These are phyloP conservation scores for Paraphoma sp. DNA, from an alignment of 2,329 filamentous ascomycete genomes.

Conservation along the genomic window DNA sequence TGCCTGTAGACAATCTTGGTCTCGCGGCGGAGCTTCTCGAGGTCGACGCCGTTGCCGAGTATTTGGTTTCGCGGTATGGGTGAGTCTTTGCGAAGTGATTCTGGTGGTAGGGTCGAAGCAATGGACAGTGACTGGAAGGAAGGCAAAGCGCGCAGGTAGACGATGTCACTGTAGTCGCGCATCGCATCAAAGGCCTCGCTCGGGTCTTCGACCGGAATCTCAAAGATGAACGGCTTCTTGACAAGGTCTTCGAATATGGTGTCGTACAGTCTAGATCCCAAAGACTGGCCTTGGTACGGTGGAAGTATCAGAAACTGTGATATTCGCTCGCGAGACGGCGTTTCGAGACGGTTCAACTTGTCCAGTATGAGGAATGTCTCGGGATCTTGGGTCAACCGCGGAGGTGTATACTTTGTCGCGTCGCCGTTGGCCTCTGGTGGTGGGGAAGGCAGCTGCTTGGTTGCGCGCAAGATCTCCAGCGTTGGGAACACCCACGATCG, in stretches of 20 bases:
- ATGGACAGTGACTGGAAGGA: slow-evolving; percentile 62
- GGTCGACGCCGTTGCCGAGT: slow-evolving; percentile 61
- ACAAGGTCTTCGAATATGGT: slow-evolving; percentile 76
- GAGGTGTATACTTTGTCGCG: slow-evolving; percentile 48
- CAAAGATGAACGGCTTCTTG: slow-evolving; percentile 71
- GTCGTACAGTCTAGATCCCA: slow-evolving; percentile 81
- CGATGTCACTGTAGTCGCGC: slow-evolving; percentile 76
- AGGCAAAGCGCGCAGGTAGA: slow-evolving; percentile 65
- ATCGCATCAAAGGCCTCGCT: slow-evolving; percentile 85
- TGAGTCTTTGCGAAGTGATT: slow-evolving; percentile 61
- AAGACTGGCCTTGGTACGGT: slow-evolving; percentile 80
- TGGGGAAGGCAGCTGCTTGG: slow-evolving; percentile 41
- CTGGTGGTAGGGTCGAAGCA: slow-evolving; percentile 57
- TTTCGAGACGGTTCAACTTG: slow-evolving; percentile 58
- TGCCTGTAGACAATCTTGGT: slow-evolving; percentile 80
- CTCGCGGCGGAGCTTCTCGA: slow-evolving; percentile 64
- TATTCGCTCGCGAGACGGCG: slow-evolving; percentile 81
- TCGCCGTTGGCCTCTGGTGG: slow-evolving; percentile 42
- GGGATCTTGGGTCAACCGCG: slow-evolving; percentile 34
- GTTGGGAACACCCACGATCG: slow-evolving; percentile 74
- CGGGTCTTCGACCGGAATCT: slow-evolving; percentile 93
- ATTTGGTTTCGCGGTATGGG: slow-evolving; percentile 61
- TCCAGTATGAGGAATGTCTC: slow-evolving; percentile 39
- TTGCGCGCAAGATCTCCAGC: slow-evolving; percentile 48
- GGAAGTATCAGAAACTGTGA: slow-evolving; percentile 94